Evolutionary conservation across 2,329 filamentous ascomycete species (phyloP).

Genomic region (Arthroderma sp.): DNA sequence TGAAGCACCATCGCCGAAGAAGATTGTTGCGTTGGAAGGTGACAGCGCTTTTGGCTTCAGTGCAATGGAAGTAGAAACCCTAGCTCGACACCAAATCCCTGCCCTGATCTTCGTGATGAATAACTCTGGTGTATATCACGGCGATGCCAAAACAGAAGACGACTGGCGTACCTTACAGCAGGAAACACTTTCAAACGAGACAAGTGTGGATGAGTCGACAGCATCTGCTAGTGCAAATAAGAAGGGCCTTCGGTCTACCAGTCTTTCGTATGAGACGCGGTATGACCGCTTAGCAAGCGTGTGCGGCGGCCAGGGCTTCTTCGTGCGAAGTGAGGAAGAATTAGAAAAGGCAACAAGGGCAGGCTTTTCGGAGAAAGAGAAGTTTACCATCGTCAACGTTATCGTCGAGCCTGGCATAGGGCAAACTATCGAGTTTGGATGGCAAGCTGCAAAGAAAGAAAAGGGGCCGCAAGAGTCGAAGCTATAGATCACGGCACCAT

Average conservation of each 20-base stretch:
- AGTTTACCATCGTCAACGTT: conserved; percentile 44
- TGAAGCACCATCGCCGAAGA: conserved; percentile 34
- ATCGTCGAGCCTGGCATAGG: conserved; percentile 42
- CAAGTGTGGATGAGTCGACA: conserved; percentile 13
- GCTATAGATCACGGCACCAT: conserved; percentile 11
- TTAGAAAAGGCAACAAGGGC: conserved; percentile 39
- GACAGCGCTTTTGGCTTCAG: conserved; percentile 47
- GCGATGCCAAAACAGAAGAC: conserved; percentile 30
- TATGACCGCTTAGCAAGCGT: conserved; percentile 46
- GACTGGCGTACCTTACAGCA: conserved; percentile 36
- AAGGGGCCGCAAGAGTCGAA: conserved; percentile 14
- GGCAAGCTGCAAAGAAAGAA: conserved; percentile 22
- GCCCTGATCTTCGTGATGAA: conserved; percentile 46
- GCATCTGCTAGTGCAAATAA: conserved; percentile 8
- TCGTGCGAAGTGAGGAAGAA: conserved; percentile 42
- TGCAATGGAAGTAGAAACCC: conserved; percentile 45
- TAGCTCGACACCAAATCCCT: conserved; percentile 44
- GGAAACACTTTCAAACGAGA: conserved; percentile 27
- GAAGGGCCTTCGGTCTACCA: conserved; percentile 37
- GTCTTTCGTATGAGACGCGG: conserved; percentile 42
- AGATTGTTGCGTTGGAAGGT: conserved; percentile 45
- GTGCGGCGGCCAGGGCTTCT: conserved; percentile 43
- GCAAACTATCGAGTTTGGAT: conserved; percentile 30
- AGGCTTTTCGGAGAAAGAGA: conserved; percentile 37
- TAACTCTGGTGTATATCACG: conserved; percentile 43